Percentiles rank a stretch among this genome's conserved stretches.
phyloP scores from a whole-genome alignment of 139 green algal genomes.

The Nannochloris sp. region DNA sequence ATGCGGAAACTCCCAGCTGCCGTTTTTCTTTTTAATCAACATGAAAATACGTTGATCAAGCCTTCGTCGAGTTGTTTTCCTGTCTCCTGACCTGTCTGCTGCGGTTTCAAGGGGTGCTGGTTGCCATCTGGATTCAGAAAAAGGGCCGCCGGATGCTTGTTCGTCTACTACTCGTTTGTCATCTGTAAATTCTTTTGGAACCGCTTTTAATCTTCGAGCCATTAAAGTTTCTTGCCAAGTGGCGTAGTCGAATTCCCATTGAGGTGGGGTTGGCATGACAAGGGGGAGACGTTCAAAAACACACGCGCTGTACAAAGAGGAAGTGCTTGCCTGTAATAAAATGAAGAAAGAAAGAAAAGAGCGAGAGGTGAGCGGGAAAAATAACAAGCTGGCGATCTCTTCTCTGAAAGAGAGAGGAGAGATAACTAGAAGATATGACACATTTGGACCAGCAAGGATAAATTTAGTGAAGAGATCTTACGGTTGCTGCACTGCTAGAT shows the following conservation, averaged over 20 bases:
- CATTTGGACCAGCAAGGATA: too few relatives aligned
- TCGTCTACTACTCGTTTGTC: not conserved
- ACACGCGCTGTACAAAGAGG: constrained; percentile 10
- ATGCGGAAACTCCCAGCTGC: not conserved
- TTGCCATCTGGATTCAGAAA: constrained; percentile 9
- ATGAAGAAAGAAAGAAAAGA: too few relatives aligned
- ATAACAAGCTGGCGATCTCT: too few relatives aligned
- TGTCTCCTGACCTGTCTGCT: constrained; percentile 23
- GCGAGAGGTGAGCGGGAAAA: too few relatives aligned
- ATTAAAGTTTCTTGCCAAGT: constrained; percentile 7
- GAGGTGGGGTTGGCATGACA: constrained; percentile 4
- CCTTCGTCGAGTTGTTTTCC: constrained; percentile 14
- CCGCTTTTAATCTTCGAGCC: not conserved
- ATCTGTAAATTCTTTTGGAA: constrained; percentile 14
- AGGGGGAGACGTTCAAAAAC: constrained; percentile 39
- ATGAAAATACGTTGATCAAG: constrained; percentile 43
- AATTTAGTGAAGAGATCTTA: too few relatives aligned
- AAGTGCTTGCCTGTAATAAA: too few relatives aligned
- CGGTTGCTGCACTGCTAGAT: too few relatives aligned
- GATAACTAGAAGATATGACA: too few relatives aligned
- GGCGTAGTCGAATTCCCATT: constrained; percentile 24
- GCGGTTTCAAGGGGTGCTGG: constrained; percentile 22
- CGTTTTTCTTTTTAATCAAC: constrained; percentile 23
- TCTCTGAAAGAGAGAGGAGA: too few relatives aligned
- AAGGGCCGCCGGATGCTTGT: not conserved